Evolutionary conservation across 169 alveolate genomes (phyloP).

Genomic region (Plasmodium cynomolgi): DNA sequence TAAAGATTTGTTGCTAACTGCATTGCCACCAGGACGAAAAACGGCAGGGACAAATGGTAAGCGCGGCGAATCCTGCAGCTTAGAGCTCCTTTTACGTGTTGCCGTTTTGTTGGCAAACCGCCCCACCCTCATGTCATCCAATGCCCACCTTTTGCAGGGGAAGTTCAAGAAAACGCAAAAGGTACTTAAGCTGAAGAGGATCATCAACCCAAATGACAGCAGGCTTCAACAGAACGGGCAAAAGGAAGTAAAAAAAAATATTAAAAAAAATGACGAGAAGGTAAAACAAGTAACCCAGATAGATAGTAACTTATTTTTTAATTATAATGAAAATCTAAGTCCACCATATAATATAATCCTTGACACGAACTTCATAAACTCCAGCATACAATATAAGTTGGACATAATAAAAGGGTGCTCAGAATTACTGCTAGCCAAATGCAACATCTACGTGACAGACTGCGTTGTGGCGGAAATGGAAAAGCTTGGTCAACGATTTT

Average conservation of each 20-base stretch:
- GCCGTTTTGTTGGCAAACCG: background rate
- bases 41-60: background rate
- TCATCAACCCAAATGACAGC: slow-evolving; percentile 81
- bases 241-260: slow-evolving; percentile 23
- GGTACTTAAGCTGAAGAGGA: slow-evolving; percentile 78
- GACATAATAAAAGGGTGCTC: slow-evolving; percentile 96
- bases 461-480: slow-evolving; percentile 99
- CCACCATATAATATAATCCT: slow-evolving; percentile 98
- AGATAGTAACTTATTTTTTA: slow-evolving; percentile 83
- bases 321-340: slow-evolving; percentile 93
- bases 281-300: slow-evolving; percentile 43
- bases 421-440: slow-evolving; percentile 97
- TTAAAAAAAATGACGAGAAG: slow-evolving; percentile 23
- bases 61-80: background rate
- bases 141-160: slow-evolving; percentile 53
- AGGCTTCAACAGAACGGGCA: slow-evolving; percentile 75
- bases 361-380: slow-evolving; percentile 99
- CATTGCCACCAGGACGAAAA: background rate
- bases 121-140: background rate
- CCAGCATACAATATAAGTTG: slow-evolving; percentile 97
- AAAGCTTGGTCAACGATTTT: slow-evolving; percentile 97
- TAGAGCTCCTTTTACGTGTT: background rate
- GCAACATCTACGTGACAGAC: slow-evolving; percentile 97
- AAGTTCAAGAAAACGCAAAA: slow-evolving; percentile 81
- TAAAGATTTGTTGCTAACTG: background rate